phyloP scores from a whole-genome alignment of 495 filamentous ascomycete genomes.

The Saxispiralis lemnorum region DNA sequence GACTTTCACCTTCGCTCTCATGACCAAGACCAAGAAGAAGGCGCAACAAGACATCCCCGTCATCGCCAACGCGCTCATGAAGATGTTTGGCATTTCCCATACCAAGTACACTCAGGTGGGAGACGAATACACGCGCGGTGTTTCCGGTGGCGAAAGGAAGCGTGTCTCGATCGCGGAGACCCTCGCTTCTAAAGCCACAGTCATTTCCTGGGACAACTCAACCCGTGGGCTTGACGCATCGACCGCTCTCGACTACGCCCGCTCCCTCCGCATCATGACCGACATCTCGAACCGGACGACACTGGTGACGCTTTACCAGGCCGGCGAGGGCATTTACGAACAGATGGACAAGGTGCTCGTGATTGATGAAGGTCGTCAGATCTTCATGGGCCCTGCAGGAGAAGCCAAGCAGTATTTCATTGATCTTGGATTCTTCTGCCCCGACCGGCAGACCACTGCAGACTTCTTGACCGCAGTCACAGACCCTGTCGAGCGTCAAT shows the following conservation, averaged over 20 bases:
- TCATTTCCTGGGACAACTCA: slow-evolving; percentile 56
- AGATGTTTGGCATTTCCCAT: slow-evolving; percentile 63
- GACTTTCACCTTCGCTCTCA: slow-evolving; percentile 64
- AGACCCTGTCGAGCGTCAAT: slow-evolving; percentile 50
- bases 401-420: slow-evolving; percentile 53
- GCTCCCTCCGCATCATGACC: slow-evolving; percentile 63
- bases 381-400: slow-evolving; percentile 45
- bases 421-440: slow-evolving; percentile 49
- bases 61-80: slow-evolving; percentile 45
- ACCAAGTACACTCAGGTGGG: slow-evolving; percentile 72
- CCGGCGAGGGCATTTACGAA: slow-evolving; percentile 67
- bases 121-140: slow-evolving; percentile 62
- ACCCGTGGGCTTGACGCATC: slow-evolving; percentile 66
- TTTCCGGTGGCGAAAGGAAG: slow-evolving; percentile 56
- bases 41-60: slow-evolving; percentile 48
- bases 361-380: slow-evolving; percentile 46
- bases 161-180: slow-evolving; percentile 56
- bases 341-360: slow-evolving; percentile 63
- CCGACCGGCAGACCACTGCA: slow-evolving; percentile 50
- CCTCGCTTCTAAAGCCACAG: slow-evolving; percentile 44
- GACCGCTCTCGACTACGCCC: slow-evolving; percentile 65
- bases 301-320: slow-evolving; percentile 70
- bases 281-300: slow-evolving; percentile 66
- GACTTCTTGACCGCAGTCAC: slow-evolving; percentile 63
- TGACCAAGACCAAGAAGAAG: slow-evolving; percentile 66